Conservation (phyloP, 768 basidiomycete genomes). For the Boletus eberwhitei region DNA sequence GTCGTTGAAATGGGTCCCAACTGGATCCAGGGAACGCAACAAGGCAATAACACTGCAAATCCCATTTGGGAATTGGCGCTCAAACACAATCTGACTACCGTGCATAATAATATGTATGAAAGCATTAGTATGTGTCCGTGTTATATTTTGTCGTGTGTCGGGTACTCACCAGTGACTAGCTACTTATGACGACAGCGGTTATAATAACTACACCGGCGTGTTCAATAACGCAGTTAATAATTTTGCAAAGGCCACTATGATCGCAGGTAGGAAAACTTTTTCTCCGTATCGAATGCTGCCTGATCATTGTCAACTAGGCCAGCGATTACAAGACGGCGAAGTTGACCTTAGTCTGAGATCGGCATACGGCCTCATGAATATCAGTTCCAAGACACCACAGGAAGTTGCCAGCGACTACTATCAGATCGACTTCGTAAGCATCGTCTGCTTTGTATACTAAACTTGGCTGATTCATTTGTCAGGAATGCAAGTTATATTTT, state of each 20-base stretch:
- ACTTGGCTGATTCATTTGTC: neutral
- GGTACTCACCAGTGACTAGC: conserved; percentile 31
- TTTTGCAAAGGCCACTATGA: conserved; percentile 39
- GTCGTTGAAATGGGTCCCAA: conserved; percentile 59
- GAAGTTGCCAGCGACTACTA: conserved; percentile 58
- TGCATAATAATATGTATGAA: conserved; percentile 42
- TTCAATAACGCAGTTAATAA: conserved; percentile 40
- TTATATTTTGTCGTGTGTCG: neutral
- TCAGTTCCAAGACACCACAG: conserved; percentile 42
- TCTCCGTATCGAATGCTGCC: conserved; percentile 47
- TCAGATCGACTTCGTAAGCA: conserved; percentile 38
- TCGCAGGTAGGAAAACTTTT: conserved; percentile 38
- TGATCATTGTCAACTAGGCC: conserved; percentile 6
- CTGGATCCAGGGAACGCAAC: conserved; percentile 58
- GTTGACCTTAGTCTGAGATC: conserved; percentile 54
- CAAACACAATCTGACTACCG: conserved; percentile 50
- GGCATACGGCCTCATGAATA: conserved; percentile 51
- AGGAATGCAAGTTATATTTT: conserved; percentile 28
- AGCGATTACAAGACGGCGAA: conserved; percentile 17
- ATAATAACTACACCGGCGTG: conserved; percentile 43
- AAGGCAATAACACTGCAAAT: conserved; percentile 48
- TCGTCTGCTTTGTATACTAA: neutral
- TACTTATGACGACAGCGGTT: conserved; percentile 53
- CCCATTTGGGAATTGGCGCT: conserved; percentile 57
- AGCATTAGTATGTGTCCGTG: conserved; percentile 39